A percentile compares a stretch with the other conserved stretches of the same genome.
phyloP scores from a whole-genome alignment of 2,329 filamentous ascomycete genomes.

The Clonostachys solani region DNA sequence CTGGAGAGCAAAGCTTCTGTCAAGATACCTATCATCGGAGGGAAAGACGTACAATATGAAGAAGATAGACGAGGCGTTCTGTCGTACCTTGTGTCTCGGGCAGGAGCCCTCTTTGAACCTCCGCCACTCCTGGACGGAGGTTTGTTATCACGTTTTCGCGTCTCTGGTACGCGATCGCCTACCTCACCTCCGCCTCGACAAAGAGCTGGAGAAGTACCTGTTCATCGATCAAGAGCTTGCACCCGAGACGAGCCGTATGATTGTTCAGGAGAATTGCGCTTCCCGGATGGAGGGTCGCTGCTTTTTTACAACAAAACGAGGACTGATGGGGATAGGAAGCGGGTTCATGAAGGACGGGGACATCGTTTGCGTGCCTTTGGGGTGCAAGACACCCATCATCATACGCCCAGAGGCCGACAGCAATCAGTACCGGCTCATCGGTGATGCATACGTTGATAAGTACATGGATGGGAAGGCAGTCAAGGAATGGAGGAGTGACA shows the following conservation, averaged over 20 bases:
- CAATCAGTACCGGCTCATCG: not conserved
- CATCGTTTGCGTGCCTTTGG: not conserved
- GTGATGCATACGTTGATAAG: not conserved
- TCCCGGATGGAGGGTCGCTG: not conserved
- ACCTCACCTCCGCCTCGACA: not conserved
- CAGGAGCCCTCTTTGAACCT: not conserved
- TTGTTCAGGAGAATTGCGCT: not conserved
- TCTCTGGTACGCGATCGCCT: not conserved
- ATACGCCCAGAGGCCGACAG: not conserved
- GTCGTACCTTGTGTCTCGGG: not conserved
- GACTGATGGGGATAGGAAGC: not conserved
- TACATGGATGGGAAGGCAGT: not conserved
- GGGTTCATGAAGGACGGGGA: not conserved
- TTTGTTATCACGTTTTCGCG: not conserved
- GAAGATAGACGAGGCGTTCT: not conserved
- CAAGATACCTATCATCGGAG: too few species aligned
- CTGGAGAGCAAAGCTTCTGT: not conserved
- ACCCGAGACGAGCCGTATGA: not conserved
- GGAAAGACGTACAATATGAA: not conserved
- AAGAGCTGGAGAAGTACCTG: not conserved
- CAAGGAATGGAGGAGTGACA: not conserved
- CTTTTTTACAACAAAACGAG: not conserved
- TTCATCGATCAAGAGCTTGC: not conserved
- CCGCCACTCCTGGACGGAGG: not conserved
- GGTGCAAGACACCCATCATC: not conserved